Base-by-base conservation (phyloP, 441 rosid genomes). In the Oxalis stricta region DNA sequence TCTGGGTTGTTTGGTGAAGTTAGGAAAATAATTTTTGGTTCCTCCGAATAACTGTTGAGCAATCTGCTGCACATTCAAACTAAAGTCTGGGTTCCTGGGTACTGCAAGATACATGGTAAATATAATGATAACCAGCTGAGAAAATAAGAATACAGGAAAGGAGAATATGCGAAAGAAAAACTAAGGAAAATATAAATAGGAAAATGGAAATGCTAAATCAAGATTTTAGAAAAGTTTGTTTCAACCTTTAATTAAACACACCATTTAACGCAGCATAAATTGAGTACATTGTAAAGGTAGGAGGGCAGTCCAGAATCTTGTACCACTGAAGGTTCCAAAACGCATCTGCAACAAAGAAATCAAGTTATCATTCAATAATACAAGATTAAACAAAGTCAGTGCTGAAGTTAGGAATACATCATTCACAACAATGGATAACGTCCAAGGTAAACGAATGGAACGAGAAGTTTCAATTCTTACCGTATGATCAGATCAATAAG, bases 1-100 rank as follows among this genome's bases (percentile, higher is more conserved):
- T 89, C 96, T 23, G 98, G 98, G 57, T 91, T 91, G 60, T 91
- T 91, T n/a, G 98, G 96, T 40, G 93, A 83, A 23, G 98, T 91
- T 48, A 91, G 67, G 60, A 91, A 91, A 59, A 85, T 83, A 66
- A 94, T 80, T 69, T 91, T 85, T 20, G 98, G 94, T 46, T 73
- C 80, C 58, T 85, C 94, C 53, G 52, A 50, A 58, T 58, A 46
- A 85, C 75, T 38, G 60, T 77, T 73, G 78, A 58, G 73, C 61
- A 17, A 91, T 85, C 49, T 55, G 79, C 50, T 80, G 82, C 41
- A 85, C 70, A 39, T 91, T 70, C 76, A 91, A 67, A 73, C 80
- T 78, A 66, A 91, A 85, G 56, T 85, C 93, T 38, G 87, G 41
- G 46, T 81, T 91, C 62, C 96, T 80, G 32, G 73, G 73, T 58